Evolutionary conservation across 176 grass and related monocot species (phyloP), one percentile per base, ranked within the genome.

Genomic region (Phoenix dactylifera): DNA sequence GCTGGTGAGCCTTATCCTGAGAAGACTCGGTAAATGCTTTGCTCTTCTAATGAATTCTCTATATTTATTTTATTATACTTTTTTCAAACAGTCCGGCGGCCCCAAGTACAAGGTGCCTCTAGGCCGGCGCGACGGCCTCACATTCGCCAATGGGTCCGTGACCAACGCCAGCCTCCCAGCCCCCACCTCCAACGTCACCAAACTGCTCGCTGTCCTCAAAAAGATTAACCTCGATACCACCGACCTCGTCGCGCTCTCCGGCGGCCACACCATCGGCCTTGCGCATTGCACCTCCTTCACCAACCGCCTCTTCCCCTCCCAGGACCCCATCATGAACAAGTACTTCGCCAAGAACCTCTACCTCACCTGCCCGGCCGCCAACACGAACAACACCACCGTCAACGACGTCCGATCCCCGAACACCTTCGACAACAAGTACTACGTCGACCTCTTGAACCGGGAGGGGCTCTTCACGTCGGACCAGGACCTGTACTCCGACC

Each of bases 361-460:
- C n/a, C 25, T 19, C 5, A 84, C 84, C 16, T 94, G 89, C 80
- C 84, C 83, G 0, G 22, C 1, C 5, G 0, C 0, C 0, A 1
- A 51, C 17, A 26, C 71, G 0, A 0, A 0, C 62, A 94, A 94
- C 84, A 76, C 64, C 16, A 87, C 84, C 1, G 60, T 26, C 1
- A 77, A 73, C 51, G 84, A 95, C 68, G 39, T 87, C 52, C 58
- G 77, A 0, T 70, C 89, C 9, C 84, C 83, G 0, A 59, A 76
- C 55, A 16, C 20, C 0, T 87, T 93, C 77, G 89, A 94, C 89
- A 88, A 87, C 89, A 85, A 84, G 74, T 94, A 94, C 80, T 94
- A 94, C 65, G 60, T 94, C 1, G 84, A 84, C 69, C 74, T 94
- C 58, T 3, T 79, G 1, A 88, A 88, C 77, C 22, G 77, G 5